Base-by-base conservation (phyloP, 305 asterid genomes). In the Fraxinus nigra region DNA sequence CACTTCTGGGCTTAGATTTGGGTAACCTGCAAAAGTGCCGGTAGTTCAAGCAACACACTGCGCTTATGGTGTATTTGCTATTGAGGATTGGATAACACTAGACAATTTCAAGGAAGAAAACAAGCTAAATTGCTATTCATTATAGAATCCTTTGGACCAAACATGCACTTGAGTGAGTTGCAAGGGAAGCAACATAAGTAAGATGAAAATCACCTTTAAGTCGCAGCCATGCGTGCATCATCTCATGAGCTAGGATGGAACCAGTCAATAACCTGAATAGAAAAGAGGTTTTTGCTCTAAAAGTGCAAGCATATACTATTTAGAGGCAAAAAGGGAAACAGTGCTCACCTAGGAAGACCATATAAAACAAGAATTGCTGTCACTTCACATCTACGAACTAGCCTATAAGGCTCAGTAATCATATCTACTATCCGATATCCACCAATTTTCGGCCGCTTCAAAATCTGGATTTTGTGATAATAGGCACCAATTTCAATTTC, bases 221-320 rank as follows among this genome's bases (percentile, higher is more conserved):
- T 69, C 99, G 89, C 16, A 97, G 89, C 98, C 98, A 97, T 6
- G 99, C 99, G 78, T 97, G 99, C 99, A 97, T 97, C 99, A 97
- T 94, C 86, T 97, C 99, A 73, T 97, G 99, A 88, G 98, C 99
- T 82, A 97, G 84, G 87, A 97, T 97, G 28, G 99, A 93, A 13
- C 99, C 99, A 0, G 98, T 97, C 89, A 97, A 86, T 81, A 97
- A 88, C 95, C 99, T 94, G 76, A 61, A 85, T 24, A 0, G 56
- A 46, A 7, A 37, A 61, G 73, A 70, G 7, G 40, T 67, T 26
- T 32, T 33, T 4, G 72, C 78, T 76, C 46, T 59, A 24, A 30
- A 77, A 61, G 48, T 28, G 78, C 35, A 78, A 82, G n/a, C 8
- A 75, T 67, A 6, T 40, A 81, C 20, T 33, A 34, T 73, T 22